These are phyloP conservation scores for Fusarium burgessii DNA, from an alignment of 2,329 filamentous ascomycete genomes.

Conservation along the genomic window DNA sequence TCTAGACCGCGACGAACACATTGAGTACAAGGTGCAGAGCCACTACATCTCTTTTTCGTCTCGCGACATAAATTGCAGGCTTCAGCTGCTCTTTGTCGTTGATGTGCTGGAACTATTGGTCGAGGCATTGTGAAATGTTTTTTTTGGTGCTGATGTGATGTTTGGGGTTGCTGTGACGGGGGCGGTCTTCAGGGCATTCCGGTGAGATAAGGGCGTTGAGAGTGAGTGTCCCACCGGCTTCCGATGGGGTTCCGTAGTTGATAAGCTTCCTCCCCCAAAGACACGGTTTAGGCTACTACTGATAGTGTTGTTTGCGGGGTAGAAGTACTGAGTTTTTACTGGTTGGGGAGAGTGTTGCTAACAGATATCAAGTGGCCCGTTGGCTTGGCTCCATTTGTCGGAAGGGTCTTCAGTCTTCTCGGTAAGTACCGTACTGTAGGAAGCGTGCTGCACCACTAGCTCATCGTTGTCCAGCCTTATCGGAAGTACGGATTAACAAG, in stretches of 20 bases:
- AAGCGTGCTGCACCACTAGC: too few relatives aligned
- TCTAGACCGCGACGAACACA: conserved; percentile 59
- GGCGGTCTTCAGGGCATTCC: not conserved
- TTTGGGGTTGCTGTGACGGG: not conserved
- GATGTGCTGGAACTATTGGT: conserved; percentile 61
- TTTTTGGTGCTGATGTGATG: not conserved
- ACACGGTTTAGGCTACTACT: not conserved
- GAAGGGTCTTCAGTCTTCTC: not conserved
- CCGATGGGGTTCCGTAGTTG: conserved; percentile 10
- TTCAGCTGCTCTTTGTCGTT: conserved; percentile 61
- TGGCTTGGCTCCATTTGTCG: not conserved
- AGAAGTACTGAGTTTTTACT: not conserved
- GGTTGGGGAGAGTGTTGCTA: not conserved
- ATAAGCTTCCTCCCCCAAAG: conserved; percentile 5
- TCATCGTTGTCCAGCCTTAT: not conserved
- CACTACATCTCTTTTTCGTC: conserved; percentile 65
- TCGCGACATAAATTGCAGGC: conserved; percentile 62
- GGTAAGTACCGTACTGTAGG: too few relatives aligned
- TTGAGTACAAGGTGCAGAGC: conserved; percentile 60
- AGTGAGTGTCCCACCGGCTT: not conserved
- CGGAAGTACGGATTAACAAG: not conserved
- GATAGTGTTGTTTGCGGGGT: conserved; percentile 22
- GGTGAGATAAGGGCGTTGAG: not conserved
- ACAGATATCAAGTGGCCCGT: not conserved
- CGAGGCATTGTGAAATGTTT: conserved; percentile 58